Evolutionary conservation across 2,329 filamentous ascomycete species (phyloP), one percentile per base, ranked within the genome.

Genomic region (Stachybotrys elegans): DNA sequence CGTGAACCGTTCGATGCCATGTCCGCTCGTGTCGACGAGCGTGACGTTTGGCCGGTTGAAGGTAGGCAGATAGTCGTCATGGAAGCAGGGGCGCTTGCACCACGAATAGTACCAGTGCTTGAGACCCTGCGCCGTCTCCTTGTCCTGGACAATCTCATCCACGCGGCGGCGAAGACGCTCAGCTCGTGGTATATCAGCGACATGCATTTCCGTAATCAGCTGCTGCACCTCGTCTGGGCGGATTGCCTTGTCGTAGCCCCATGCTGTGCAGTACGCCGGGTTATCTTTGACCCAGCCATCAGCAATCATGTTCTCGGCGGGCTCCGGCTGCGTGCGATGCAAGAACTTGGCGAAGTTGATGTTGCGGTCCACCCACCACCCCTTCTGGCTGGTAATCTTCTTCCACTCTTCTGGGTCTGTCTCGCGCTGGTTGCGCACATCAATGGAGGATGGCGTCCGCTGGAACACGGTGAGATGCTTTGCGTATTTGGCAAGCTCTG

Each of bases 41-140:
- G 70, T 67, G 4, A 85, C 80, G 50, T 80, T 73, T 0, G 68
- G 58, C 22, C 54, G 55, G 59, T 85, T 85, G 69, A 84, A 85
- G 0, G 70, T 51, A 4, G 67, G 54, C 0, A 84, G 69, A 53
- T 80, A 83, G 8, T 72, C 68, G 51, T 84, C 76, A 57, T 79
- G 77, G 58, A 83, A 84, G 25, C 67, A 72, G 0, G 81, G 79
- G 0, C 81, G 71, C 58, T 85, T 85, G 65, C 81, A 84, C 71
- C 75, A 82, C 0, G 62, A 60, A 1, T 75, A 70, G 52, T 84
- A 84, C 76, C 76, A 82, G 0, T 78, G 65, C 55, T 79, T 78
- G 5, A 83, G 66, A 6, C 60, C 67, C 22, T 70, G 66, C 0
- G 80, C 80, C 0, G 69, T 76, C 2, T 56, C 58, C 5, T 59